phyloP scores from a whole-genome alignment of 129 eudicot species.

The Flaveria ramosissima region DNA sequence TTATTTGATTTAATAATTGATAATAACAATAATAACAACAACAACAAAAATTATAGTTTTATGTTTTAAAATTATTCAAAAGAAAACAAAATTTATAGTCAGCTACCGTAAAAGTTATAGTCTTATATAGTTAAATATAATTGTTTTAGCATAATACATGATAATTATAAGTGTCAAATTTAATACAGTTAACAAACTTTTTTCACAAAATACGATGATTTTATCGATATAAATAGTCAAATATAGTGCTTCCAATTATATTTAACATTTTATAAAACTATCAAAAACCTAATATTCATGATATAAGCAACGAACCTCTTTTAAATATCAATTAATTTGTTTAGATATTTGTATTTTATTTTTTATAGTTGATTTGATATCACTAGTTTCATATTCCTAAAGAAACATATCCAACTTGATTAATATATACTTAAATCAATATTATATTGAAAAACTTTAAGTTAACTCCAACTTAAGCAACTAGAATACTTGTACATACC shows the following conservation, averaged over 20 bases:
- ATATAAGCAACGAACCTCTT: neutral
- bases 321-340: neutral
- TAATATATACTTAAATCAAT: conserved; percentile 4
- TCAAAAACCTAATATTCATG: neutral
- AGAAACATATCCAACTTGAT: neutral
- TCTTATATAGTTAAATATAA: neutral
- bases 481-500: conserved; percentile 15
- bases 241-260: too few relatives aligned
- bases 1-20: too few relatives aligned
- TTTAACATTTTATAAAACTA: neutral
- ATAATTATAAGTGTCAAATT: neutral
- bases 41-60: too few relatives aligned
- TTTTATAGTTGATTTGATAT: conserved; percentile 30
- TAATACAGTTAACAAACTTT: neutral
- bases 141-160: neutral
- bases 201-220: neutral
- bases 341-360: neutral
- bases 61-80: too few relatives aligned
- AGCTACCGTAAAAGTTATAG: neutral
- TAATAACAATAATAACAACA: too few relatives aligned
- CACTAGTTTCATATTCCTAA: conserved; percentile 20
- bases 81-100: neutral
- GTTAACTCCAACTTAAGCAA: conserved; percentile 7
- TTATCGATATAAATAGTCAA: neutral
- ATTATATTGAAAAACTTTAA: conserved; percentile 4